Evolutionary conservation across 495 filamentous ascomycete species (phyloP).

Genomic region (Penicillium flavigenum): DNA sequence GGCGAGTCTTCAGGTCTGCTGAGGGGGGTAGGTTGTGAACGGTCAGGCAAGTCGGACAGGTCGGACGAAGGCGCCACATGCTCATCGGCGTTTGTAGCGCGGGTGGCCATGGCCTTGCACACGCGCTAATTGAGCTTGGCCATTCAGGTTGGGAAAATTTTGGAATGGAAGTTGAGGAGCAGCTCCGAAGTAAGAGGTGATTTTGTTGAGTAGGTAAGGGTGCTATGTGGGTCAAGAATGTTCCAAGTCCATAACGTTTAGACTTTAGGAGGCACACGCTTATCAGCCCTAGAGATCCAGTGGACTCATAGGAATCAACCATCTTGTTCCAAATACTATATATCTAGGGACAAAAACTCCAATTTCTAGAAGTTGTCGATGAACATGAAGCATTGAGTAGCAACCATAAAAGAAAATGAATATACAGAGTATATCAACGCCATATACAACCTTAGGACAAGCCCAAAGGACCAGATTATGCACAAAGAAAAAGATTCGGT

Average conservation of each 20-base stretch:
- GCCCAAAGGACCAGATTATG: constrained; percentile 18
- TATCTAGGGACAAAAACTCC: neutral
- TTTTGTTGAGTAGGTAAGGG: too few species aligned
- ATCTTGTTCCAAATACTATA: neutral
- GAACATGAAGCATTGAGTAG: neutral
- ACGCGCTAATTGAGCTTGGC: constrained; percentile 30
- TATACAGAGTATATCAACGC: constrained; percentile 16
- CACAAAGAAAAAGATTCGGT: constrained; percentile 18
- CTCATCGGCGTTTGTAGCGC: constrained; percentile 32
- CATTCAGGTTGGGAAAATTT: constrained; percentile 28
- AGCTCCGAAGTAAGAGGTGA: neutral
- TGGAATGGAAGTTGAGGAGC: constrained; percentile 7
- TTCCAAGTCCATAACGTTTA: constrained; percentile 8
- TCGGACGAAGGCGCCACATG: constrained; percentile 32
- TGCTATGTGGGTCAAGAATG: constrained; percentile 7
- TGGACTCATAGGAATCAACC: neutral
- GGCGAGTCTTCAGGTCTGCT: constrained; percentile 38
- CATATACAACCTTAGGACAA: constrained; percentile 2
- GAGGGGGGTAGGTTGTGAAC: constrained; percentile 13
- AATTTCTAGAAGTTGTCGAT: neutral
- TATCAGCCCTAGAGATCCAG: neutral
- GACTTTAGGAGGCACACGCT: neutral
- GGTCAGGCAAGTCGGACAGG: constrained; percentile 26
- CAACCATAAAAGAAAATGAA: constrained; percentile 14
- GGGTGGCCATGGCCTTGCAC: constrained; percentile 45